These are phyloP conservation scores for Rhizopus stolonifer DNA, from an alignment of 371 early-diverging fungal species.

Conservation along the genomic window DNA sequence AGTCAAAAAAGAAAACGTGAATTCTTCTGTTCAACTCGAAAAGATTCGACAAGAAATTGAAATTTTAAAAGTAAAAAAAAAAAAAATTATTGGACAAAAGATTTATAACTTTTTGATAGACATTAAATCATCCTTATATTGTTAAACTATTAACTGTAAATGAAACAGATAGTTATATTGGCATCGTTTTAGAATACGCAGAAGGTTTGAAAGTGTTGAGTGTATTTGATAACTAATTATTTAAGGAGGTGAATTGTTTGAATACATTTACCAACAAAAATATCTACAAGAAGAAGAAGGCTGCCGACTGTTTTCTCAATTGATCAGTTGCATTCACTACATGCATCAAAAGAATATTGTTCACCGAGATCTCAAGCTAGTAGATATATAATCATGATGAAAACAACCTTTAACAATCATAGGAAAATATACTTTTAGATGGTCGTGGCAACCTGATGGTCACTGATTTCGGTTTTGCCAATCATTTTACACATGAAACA, in stretches of 20 bases:
- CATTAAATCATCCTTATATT: constrained; percentile 86
- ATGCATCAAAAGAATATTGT: constrained; percentile 88
- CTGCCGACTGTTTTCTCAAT: constrained; percentile 88
- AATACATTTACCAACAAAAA: constrained; percentile 88
- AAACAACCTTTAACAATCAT: constrained; percentile 16
- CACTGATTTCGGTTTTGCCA: constrained; percentile 99
- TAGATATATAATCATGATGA: constrained; percentile 41
- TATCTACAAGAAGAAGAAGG: constrained; percentile 91
- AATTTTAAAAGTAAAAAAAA: constrained; percentile 66
- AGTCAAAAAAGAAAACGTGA: constrained; percentile 76
- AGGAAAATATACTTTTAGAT: constrained; percentile 94
- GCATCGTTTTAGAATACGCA: constrained; percentile 93
- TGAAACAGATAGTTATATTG: constrained; percentile 91
- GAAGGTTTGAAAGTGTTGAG: constrained; percentile 48
- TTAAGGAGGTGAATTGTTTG: constrained; percentile 89
- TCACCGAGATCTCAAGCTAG: constrained; percentile 94
- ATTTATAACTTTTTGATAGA: constrained; percentile 53
- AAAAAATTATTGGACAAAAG: constrained; percentile 8
- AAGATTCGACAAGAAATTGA: constrained; percentile 82
- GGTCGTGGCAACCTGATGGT: constrained; percentile 88
- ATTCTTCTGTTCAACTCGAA: constrained; percentile 67
- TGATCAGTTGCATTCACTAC: constrained; percentile 85
- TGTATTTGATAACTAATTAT: background rate
- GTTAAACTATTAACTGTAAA: constrained; percentile 94
- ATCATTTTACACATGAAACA: constrained; percentile 73